A percentile compares a stretch with the other conserved stretches of the same genome.
Conservation (phyloP, 495 filamentous ascomycete genomes). For the Annulohypoxylon nitens region DNA sequence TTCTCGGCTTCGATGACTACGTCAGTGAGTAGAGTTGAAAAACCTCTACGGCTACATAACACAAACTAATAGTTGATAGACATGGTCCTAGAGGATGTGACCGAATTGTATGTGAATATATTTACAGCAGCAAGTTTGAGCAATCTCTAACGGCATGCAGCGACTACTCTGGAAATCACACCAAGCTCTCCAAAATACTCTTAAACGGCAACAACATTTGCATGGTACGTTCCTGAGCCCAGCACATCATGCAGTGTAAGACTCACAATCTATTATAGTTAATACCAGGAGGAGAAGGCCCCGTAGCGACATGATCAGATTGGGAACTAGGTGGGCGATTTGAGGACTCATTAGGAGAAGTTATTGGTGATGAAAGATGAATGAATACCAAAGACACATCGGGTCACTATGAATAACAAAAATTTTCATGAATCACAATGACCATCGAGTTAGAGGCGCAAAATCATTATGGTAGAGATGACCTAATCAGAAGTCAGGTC, state of each 20-base stretch:
- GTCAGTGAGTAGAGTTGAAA: slow-evolving; percentile 81
- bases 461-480: slow-evolving; percentile 14
- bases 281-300: slow-evolving; percentile 89
- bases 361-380: background rate
- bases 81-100: slow-evolving; percentile 98
- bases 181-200: slow-evolving; percentile 91
- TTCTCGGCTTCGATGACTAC: slow-evolving; percentile 98
- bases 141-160: slow-evolving; percentile 59
- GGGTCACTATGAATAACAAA: slow-evolving; percentile 4
- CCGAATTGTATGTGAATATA: slow-evolving; percentile 81
- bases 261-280: slow-evolving; percentile 65
- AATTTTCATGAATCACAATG: background rate
- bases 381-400: background rate
- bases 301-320: slow-evolving; percentile 54
- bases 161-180: slow-evolving; percentile 87
- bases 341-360: background rate
- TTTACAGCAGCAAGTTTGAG: background rate
- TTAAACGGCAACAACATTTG: slow-evolving; percentile 99
- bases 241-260: background rate
- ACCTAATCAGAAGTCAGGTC: slow-evolving; percentile 13
- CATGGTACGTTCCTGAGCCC: slow-evolving; percentile 75
- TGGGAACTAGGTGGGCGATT: background rate
- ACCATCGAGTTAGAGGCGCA: slow-evolving; percentile 2
- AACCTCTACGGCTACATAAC: background rate
- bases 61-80: slow-evolving; percentile 65